phyloP scores from a whole-genome alignment of 495 filamentous ascomycete genomes.

The Neurospora terricola region DNA sequence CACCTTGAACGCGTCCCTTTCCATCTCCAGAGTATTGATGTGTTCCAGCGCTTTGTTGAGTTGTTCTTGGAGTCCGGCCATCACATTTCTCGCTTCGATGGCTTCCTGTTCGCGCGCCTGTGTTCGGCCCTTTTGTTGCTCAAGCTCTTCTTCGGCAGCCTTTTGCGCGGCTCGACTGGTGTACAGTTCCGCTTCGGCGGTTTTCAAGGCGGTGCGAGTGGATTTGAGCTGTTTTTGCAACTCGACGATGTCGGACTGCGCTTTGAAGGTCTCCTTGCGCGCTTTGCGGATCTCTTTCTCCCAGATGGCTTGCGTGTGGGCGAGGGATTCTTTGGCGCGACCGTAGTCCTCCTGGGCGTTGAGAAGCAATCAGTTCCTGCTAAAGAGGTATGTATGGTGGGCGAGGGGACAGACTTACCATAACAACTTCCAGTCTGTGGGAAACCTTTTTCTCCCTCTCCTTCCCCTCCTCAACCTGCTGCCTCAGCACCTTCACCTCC shows the following conservation, averaged over 20 bases:
- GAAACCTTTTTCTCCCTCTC: conserved; percentile 65
- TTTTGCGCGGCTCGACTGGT: conserved; percentile 39
- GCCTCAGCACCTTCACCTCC: conserved; percentile 41
- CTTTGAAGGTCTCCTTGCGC: conserved; percentile 79
- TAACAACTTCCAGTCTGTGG: conserved; percentile 65
- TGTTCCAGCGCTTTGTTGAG: conserved; percentile 53
- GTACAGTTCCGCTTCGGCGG: conserved; percentile 52
- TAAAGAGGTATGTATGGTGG: background rate
- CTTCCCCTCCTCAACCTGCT: conserved; percentile 57
- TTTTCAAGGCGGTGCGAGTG: conserved; percentile 39
- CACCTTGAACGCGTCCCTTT: conserved; percentile 56
- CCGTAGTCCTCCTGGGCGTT: conserved; percentile 59
- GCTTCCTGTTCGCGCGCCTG: conserved; percentile 60
- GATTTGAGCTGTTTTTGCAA: conserved; percentile 75
- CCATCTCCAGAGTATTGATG: conserved; percentile 57
- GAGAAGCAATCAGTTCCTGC: background rate
- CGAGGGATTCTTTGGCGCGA: conserved; percentile 62
- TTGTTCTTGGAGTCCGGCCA: conserved; percentile 67
- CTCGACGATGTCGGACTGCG: conserved; percentile 66
- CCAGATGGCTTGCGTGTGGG: conserved; percentile 61
- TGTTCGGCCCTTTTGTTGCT: conserved; percentile 38
- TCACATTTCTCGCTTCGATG: conserved; percentile 61
- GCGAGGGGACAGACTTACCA: conserved; percentile 38
- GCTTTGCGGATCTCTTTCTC: conserved; percentile 77
- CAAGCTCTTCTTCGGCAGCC: conserved; percentile 23